These are phyloP conservation scores for Chaetomium sp. DNA, from an alignment of 2,329 filamentous ascomycete species.

Conservation along the genomic window DNA sequence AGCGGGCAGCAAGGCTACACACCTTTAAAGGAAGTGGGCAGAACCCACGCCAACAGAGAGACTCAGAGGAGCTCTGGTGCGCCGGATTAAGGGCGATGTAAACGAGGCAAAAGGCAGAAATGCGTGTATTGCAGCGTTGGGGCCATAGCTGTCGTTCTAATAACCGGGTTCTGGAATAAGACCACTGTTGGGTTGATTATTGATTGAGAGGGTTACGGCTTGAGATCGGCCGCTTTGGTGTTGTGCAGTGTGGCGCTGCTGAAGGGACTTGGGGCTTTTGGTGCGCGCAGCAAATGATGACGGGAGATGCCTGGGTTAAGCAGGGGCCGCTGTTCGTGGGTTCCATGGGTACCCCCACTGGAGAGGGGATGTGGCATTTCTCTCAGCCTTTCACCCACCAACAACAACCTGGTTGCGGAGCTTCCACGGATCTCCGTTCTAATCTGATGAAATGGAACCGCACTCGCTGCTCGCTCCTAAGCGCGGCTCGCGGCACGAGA, in stretches of 20 bases:
- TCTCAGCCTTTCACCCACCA: no score
- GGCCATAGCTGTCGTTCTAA: background rate
- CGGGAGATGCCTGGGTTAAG: no score
- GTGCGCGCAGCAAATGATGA: background rate
- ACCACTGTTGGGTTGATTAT: background rate
- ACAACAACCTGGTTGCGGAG: no score
- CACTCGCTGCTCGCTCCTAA: conserved; percentile 3
- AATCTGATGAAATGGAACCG: no score
- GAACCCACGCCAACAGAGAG: background rate
- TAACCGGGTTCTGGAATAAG: background rate
- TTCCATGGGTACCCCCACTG: no score
- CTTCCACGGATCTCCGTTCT: no score
- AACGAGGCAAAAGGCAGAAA: background rate
- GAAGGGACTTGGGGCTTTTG: background rate
- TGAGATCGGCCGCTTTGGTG: background rate
- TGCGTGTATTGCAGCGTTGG: background rate
- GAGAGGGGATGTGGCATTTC: no score
- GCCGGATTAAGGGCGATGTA: background rate
- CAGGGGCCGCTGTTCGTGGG: no score
- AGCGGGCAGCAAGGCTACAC: background rate
- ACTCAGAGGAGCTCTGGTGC: background rate
- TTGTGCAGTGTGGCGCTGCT: background rate
- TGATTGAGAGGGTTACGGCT: background rate
- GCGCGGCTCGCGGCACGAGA: conserved; percentile 10
- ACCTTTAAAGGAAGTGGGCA: background rate